Conservation (phyloP, 306 rosid genomes). For the Acmispon strigosus region DNA sequence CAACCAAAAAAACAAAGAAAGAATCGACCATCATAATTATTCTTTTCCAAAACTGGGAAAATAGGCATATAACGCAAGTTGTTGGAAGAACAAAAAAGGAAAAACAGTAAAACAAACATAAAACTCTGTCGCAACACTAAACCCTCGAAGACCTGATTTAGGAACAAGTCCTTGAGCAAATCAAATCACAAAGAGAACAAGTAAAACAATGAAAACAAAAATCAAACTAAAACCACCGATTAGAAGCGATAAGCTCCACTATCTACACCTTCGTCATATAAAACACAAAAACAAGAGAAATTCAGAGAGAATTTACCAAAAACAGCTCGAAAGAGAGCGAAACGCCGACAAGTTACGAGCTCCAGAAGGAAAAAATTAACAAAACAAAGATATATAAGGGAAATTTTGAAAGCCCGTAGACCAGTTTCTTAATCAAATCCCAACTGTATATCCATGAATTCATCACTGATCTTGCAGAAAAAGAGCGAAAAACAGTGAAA, state of each 20-base stretch:
- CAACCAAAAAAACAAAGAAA: background rate
- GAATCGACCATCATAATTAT: background rate
- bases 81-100: background rate
- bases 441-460: background rate
- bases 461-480: constrained; percentile 16
- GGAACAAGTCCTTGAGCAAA: background rate
- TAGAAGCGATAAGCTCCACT: background rate
- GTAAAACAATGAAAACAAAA: background rate
- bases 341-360: background rate
- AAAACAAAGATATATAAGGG: background rate
- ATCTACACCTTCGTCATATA: background rate
- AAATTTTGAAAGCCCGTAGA: background rate
- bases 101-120: background rate
- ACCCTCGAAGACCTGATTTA: background rate
- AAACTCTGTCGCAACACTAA: background rate
- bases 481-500: background rate
- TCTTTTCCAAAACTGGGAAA: background rate
- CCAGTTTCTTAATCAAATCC: constrained; percentile 15
- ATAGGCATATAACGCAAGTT: background rate
- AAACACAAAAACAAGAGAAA: constrained; percentile 6
- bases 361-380: too few species aligned
- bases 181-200: background rate
- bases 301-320: background rate
- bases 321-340: background rate
- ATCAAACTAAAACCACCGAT: background rate